phyloP scores from a whole-genome alignment of 2,329 filamentous ascomycete genomes.

The Arachnomyces sp. region DNA sequence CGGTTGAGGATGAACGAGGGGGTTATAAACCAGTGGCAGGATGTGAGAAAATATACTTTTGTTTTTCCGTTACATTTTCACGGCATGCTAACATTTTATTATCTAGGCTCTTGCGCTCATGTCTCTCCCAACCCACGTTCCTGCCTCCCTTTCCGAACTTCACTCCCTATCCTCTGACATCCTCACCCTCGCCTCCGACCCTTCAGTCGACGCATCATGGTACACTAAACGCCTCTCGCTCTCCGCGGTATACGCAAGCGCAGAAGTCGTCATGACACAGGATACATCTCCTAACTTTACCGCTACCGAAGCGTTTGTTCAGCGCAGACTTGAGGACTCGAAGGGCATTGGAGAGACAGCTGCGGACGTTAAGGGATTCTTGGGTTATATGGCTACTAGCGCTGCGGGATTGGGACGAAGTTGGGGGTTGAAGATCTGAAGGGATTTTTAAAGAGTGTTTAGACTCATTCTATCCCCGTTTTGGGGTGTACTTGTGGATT shows the following conservation, averaged over 20 bases:
- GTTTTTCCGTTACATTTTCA: conserved; percentile 1
- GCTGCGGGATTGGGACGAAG: conserved; percentile 76
- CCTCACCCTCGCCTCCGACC: conserved; percentile 75
- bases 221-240: conserved; percentile 64
- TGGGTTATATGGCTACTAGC: conserved; percentile 70
- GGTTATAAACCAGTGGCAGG: conserved; percentile 73
- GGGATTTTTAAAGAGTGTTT: conserved; percentile 5
- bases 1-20: conserved; percentile 65
- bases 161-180: conserved; percentile 84
- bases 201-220: conserved; percentile 75
- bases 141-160: conserved; percentile 68
- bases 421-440: conserved; percentile 72
- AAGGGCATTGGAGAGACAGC: conserved; percentile 54
- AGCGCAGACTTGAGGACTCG: conserved; percentile 63
- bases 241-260: conserved; percentile 61
- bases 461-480: neutral
- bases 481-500: neutral
- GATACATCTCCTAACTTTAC: conserved; percentile 64
- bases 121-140: conserved; percentile 72
- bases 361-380: conserved; percentile 62
- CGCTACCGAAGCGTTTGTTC: conserved; percentile 73
- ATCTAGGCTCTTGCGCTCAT: conserved; percentile 75
- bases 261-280: conserved; percentile 90
- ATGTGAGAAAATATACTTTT: conserved; percentile 53
- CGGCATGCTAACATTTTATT: conserved; percentile 7